These are phyloP conservation scores for Nicotiana undulata DNA, from an alignment of 257 asterid species.

Conservation along the genomic window DNA sequence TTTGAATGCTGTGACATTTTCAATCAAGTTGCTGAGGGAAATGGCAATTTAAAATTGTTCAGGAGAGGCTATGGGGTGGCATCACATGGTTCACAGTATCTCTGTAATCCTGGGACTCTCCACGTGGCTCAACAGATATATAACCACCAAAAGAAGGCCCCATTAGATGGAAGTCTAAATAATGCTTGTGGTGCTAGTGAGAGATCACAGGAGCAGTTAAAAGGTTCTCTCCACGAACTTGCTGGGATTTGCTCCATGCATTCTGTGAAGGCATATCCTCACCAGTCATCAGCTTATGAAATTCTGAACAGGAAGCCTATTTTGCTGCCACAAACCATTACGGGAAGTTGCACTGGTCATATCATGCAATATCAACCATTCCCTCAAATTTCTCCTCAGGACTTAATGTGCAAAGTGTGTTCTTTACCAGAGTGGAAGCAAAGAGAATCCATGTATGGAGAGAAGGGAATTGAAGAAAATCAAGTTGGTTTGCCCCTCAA, in stretches of 20 bases:
- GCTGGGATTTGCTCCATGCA: slow-evolving; percentile 30
- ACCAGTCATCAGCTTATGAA: slow-evolving; percentile 17
- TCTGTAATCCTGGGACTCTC: slow-evolving; percentile 20
- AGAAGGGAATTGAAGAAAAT: slow-evolving; percentile 20
- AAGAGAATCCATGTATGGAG: slow-evolving; percentile 14
- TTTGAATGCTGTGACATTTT: slow-evolving; percentile 15
- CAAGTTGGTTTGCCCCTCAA: slow-evolving; percentile 64
- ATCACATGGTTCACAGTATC: slow-evolving; percentile 12
- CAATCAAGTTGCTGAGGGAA: slow-evolving; percentile 15
- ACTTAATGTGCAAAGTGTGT: slow-evolving; percentile 25
- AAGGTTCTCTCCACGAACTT: slow-evolving; percentile 20
- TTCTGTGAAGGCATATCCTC: slow-evolving; percentile 27
- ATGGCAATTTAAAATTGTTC: slow-evolving; percentile 13
- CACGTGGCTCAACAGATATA: slow-evolving; percentile 21
- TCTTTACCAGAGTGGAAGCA: slow-evolving; percentile 27
- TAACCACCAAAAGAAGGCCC: slow-evolving; percentile 12
- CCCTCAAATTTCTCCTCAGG: slow-evolving; percentile 34
- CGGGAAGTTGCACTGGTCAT: slow-evolving; percentile 18
- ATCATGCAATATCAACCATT: slow-evolving; percentile 26
- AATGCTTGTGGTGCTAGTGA: slow-evolving; percentile 14
- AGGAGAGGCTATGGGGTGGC: slow-evolving; percentile 14
- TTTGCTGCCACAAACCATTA: slow-evolving; percentile 18
- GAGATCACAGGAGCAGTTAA: slow-evolving; percentile 22
- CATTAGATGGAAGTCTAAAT: slow-evolving; percentile 14
- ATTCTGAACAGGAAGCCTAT: slow-evolving; percentile 12